Conservation (phyloP, 2,329 filamentous ascomycete species). For the Colletotrichum sp. region DNA sequence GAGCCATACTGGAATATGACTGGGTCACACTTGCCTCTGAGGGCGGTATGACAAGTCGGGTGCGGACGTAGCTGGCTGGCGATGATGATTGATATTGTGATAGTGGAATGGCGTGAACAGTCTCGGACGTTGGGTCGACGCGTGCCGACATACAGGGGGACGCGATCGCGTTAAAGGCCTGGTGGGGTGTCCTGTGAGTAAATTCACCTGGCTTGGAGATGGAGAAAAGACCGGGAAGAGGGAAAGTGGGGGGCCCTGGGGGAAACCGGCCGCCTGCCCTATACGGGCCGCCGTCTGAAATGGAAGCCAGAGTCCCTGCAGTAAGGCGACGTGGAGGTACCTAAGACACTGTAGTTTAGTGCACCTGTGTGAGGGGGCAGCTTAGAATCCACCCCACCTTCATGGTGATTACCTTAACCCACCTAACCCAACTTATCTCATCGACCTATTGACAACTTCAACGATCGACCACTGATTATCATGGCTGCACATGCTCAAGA, state of each 20-base stretch:
- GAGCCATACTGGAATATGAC: constrained; percentile 28
- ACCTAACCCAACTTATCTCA: background rate
- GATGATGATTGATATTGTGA: background rate
- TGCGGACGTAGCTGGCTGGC: background rate
- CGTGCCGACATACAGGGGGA: background rate
- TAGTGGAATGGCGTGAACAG: background rate
- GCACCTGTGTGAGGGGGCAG: background rate
- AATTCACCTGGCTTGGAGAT: background rate
- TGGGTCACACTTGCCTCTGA: background rate
- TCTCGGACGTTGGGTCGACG: background rate
- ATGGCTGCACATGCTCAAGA: background rate
- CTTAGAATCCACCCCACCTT: background rate
- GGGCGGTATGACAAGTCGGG: background rate
- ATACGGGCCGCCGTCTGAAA: background rate
- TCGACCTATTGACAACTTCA: background rate
- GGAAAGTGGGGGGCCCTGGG: background rate
- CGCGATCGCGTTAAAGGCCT: background rate
- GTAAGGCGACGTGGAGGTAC: no score
- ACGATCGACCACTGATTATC: background rate
- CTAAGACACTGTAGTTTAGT: background rate
- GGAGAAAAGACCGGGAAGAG: background rate
- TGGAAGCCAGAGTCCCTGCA: background rate
- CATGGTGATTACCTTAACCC: background rate
- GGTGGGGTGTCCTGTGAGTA: background rate
- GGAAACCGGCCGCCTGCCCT: background rate